phyloP scores from a whole-genome alignment of 2,329 filamentous ascomycete species.

The Sarocladium strictum region DNA sequence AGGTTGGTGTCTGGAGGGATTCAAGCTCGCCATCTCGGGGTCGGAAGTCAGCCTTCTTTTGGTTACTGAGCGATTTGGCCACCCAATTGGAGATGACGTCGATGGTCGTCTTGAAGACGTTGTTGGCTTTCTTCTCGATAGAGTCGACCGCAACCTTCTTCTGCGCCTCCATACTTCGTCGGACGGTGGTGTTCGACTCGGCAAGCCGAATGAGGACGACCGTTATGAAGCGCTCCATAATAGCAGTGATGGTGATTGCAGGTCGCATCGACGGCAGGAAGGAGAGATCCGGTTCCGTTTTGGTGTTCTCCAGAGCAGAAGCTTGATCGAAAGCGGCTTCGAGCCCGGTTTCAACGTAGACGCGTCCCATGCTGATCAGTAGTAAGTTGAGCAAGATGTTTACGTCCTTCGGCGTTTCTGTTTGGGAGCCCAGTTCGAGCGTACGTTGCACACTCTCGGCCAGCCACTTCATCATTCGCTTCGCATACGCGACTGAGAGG shows the following conservation, averaged over 20 bases:
- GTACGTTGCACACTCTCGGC: conserved; percentile 90
- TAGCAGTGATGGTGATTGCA: conserved; percentile 81
- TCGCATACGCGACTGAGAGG: conserved; percentile 79
- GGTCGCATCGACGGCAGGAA: conserved; percentile 76
- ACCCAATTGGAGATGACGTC: conserved; percentile 73
- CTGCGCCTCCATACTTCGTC: conserved; percentile 82
- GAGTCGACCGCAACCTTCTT: conserved; percentile 65
- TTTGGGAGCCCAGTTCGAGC: conserved; percentile 79
- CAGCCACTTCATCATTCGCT: conserved; percentile 96
- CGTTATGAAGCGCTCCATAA: conserved; percentile 88
- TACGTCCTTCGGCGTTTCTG: conserved; percentile 91
- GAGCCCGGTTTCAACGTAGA: conserved; percentile 63
- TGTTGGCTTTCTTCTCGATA: conserved; percentile 78
- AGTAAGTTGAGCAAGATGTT: conserved; percentile 77
- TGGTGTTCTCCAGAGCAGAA: conserved; percentile 68
- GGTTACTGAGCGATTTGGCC: conserved; percentile 62
- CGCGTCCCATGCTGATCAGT: conserved; percentile 80
- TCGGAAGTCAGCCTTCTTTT: conserved; percentile 85
- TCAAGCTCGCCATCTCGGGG: conserved; percentile 79
- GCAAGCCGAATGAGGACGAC: conserved; percentile 88
- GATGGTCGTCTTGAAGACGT: conserved; percentile 49
- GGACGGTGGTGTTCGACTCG: conserved; percentile 82
- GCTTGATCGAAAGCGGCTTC: conserved; percentile 70
- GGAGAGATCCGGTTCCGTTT: conserved; percentile 78
- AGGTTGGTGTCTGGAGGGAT: conserved; percentile 79